phyloP scores from a whole-genome alignment of 495 filamentous ascomycete genomes.

The Xylaria sp. region DNA sequence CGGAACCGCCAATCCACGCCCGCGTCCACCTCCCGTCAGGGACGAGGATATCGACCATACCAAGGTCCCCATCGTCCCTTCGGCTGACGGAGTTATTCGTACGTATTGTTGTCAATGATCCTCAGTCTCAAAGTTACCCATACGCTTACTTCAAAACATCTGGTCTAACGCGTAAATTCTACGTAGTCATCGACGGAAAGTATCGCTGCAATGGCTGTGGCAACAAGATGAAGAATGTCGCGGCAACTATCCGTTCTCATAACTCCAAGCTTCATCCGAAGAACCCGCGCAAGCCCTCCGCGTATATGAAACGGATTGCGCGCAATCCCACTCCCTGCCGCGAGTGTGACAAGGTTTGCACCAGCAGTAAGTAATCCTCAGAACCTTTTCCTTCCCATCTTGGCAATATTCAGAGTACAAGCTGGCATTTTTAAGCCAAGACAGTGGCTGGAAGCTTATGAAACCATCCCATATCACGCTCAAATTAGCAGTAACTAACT shows the following conservation, averaged over 20 bases:
- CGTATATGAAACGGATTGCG: not conserved
- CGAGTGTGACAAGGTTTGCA: not conserved
- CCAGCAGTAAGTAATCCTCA: no score
- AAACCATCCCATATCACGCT: no score
- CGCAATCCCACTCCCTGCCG: not conserved
- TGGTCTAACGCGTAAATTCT: not conserved
- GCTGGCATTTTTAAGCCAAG: no score
- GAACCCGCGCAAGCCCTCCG: not conserved
- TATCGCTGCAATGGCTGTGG: constrained; percentile 17
- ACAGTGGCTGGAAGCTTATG: no score
- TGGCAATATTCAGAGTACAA: no score
- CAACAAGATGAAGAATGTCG: not conserved
- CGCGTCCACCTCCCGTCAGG: not conserved
- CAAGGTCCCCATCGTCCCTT: not conserved
- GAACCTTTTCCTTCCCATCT: no score
- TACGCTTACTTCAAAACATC: no score
- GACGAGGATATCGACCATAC: not conserved
- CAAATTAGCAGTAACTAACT: no score
- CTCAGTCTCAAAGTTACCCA: not conserved
- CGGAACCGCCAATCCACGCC: not conserved
- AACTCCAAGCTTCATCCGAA: constrained; percentile 13
- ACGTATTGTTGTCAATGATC: not conserved
- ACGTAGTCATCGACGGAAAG: constrained; percentile 12
- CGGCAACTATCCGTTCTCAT: not conserved
- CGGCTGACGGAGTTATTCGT: constrained; percentile 4